phyloP scores from a whole-genome alignment of 1,284 basidiomycete species.

The Cutaneotrichosporon sp. region DNA sequence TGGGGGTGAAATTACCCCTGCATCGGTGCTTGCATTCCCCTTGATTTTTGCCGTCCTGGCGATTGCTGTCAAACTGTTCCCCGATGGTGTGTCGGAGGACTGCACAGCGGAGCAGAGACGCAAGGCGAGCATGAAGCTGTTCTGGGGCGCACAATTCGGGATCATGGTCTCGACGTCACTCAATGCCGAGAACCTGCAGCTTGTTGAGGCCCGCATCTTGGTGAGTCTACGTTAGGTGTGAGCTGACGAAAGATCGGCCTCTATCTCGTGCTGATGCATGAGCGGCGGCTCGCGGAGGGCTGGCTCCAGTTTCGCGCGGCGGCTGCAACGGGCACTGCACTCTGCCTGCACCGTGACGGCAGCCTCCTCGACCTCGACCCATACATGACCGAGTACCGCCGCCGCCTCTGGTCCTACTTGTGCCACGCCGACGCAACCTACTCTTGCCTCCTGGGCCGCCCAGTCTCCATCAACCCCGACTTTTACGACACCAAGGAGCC shows the following conservation, averaged over 20 bases:
- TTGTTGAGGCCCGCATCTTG: slow-evolving; percentile 78
- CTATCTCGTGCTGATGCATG: slow-evolving; percentile 71
- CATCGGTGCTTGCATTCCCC: slow-evolving; percentile 60
- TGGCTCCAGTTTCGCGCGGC: slow-evolving; percentile 92
- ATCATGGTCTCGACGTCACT: slow-evolving; percentile 64
- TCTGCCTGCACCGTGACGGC: slow-evolving; percentile 88
- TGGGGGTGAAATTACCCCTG: slow-evolving; percentile 17
- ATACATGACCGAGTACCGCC: slow-evolving; percentile 77
- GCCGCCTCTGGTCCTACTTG: slow-evolving; percentile 89
- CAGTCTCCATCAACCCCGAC: slow-evolving; percentile 60
- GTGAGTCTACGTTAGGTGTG: slow-evolving; percentile 57
- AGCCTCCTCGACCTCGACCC: slow-evolving; percentile 65
- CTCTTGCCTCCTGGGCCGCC: slow-evolving; percentile 85
- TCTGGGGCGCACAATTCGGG: slow-evolving; percentile 64
- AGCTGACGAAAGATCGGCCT: slow-evolving; percentile 68
- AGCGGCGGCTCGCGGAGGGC: slow-evolving; percentile 63
- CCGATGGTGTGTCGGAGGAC: slow-evolving; percentile 69
- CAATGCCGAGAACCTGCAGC: slow-evolving; percentile 83
- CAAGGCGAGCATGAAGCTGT: slow-evolving; percentile 75
- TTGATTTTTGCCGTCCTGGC: slow-evolving; percentile 88
- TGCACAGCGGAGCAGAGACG: slow-evolving; percentile 65
- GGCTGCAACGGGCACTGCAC: slow-evolving; percentile 83
- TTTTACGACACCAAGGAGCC: slow-evolving; percentile 58
- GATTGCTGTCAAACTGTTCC: slow-evolving; percentile 79
- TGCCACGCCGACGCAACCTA: slow-evolving; percentile 85